Evolutionary conservation across 345 rosid genomes (phyloP).

Genomic region (Leavenworthia alabamica): DNA sequence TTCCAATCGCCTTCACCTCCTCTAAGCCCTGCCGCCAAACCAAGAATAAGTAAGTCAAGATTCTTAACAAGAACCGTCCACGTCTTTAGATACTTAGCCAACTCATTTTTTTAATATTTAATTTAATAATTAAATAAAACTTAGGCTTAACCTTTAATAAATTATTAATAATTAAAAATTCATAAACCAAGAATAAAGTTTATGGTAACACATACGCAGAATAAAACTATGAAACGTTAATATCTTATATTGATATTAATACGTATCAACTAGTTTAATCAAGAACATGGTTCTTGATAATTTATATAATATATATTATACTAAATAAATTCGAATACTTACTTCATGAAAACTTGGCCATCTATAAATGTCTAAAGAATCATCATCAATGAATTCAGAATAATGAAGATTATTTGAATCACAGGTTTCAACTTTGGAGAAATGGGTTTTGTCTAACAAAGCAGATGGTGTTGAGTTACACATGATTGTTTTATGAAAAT

Average conservation of each 20-base stretch:
- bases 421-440: conserved; percentile 35
- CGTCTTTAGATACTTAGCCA: conserved; percentile 11
- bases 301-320: not conserved
- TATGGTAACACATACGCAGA: not conserved
- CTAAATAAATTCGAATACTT: not conserved
- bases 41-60: conserved; percentile 11
- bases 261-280: not conserved
- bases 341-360: conserved; percentile 92
- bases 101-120: not conserved
- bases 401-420: conserved; percentile 31
- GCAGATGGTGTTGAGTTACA: conserved; percentile 52
- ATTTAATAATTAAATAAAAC: not conserved
- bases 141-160: not conserved
- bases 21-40: conserved; percentile 49
- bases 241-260: not conserved
- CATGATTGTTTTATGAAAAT: no score
- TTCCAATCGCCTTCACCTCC: conserved; percentile 82
- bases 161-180: not conserved
- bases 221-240: not conserved
- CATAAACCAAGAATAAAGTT: not conserved
- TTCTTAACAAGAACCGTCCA: conserved; percentile 22
- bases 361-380: conserved; percentile 41
- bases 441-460: conserved; percentile 41
- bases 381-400: conserved; percentile 25
- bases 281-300: not conserved